Evolutionary conservation across 495 filamentous ascomycete species (phyloP).

Genomic region (Aspergillus ostianus): DNA sequence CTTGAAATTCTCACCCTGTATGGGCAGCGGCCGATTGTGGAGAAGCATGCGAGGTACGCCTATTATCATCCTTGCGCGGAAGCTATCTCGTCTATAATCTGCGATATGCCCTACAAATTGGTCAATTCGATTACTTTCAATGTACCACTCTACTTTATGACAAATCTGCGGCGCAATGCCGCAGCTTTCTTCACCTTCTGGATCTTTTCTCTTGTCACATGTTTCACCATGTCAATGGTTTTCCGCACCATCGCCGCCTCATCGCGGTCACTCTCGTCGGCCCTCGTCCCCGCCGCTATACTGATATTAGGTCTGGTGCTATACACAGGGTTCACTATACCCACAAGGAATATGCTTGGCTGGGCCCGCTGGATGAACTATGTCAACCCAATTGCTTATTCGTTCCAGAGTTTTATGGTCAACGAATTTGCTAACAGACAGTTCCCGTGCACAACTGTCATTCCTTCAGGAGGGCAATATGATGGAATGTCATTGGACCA

Average conservation of each 20-base stretch:
- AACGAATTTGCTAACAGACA: constrained; percentile 60
- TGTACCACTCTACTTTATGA: constrained; percentile 61
- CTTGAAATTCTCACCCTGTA: constrained; percentile 62
- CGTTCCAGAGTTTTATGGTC: constrained; percentile 50
- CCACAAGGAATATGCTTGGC: constrained; percentile 48
- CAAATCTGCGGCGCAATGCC: constrained; percentile 46
- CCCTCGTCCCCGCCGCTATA: constrained; percentile 51
- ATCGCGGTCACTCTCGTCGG: constrained; percentile 51
- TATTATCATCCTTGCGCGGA: constrained; percentile 67
- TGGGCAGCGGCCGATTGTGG: constrained; percentile 63
- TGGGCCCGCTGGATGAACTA: constrained; percentile 58
- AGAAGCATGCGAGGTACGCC: constrained; percentile 65
- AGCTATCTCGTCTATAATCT: constrained; percentile 58
- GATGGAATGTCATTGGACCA: constrained; percentile 9
- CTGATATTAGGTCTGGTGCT: constrained; percentile 50
- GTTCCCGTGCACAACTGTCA: constrained; percentile 48
- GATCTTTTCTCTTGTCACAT: constrained; percentile 53
- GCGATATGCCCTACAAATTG: constrained; percentile 60
- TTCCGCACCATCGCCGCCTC: constrained; percentile 51
- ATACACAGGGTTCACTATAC: constrained; percentile 53
- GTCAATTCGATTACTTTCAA: constrained; percentile 54
- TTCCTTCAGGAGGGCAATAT: constrained; percentile 45
- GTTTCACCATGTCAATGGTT: constrained; percentile 59
- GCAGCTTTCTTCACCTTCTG: constrained; percentile 62
- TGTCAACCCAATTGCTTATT: constrained; percentile 49